Evolutionary conservation across 2,329 filamentous ascomycete genomes (phyloP).

Genomic region (Tolypocladium guangdongense): DNA sequence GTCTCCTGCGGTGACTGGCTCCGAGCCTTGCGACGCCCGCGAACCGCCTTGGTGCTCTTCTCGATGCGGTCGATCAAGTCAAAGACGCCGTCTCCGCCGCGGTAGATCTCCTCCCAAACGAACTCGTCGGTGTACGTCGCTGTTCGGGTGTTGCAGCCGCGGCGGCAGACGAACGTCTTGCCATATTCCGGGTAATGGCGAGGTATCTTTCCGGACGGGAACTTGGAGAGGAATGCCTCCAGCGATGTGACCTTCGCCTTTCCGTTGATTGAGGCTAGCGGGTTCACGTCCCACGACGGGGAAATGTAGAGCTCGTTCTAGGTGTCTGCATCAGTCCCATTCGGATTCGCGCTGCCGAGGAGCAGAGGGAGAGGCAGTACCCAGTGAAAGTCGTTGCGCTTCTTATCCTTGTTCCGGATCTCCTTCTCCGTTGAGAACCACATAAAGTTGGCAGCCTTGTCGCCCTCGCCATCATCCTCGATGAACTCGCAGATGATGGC

Average conservation of each 20-base stretch:
- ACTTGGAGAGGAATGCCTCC: constrained; percentile 52
- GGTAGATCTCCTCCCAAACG: constrained; percentile 76
- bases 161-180: constrained; percentile 80
- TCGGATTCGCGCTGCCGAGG: not conserved
- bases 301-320: constrained; percentile 90
- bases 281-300: constrained; percentile 75
- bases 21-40: constrained; percentile 18
- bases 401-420: constrained; percentile 73
- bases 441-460: constrained; percentile 80
- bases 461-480: constrained; percentile 51
- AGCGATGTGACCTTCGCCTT: constrained; percentile 73
- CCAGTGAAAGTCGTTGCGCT: constrained; percentile 65
- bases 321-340: not conserved
- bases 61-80: constrained; percentile 57
- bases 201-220: constrained; percentile 66
- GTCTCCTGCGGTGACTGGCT: constrained; percentile 20
- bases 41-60: constrained; percentile 59
- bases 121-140: constrained; percentile 90
- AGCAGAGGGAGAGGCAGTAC: constrained; percentile 24
- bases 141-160: constrained; percentile 81
- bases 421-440: constrained; percentile 94
- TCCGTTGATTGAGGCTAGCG: constrained; percentile 80
- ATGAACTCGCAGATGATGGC: constrained; percentile 78
- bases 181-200: constrained; percentile 63
- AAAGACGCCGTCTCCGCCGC: constrained; percentile 51